A percentile compares a stretch with the other conserved stretches of the same genome.
These are phyloP conservation scores for Paecilomyces sp. DNA, from an alignment of 2,329 filamentous ascomycete genomes.

Conservation along the genomic window DNA sequence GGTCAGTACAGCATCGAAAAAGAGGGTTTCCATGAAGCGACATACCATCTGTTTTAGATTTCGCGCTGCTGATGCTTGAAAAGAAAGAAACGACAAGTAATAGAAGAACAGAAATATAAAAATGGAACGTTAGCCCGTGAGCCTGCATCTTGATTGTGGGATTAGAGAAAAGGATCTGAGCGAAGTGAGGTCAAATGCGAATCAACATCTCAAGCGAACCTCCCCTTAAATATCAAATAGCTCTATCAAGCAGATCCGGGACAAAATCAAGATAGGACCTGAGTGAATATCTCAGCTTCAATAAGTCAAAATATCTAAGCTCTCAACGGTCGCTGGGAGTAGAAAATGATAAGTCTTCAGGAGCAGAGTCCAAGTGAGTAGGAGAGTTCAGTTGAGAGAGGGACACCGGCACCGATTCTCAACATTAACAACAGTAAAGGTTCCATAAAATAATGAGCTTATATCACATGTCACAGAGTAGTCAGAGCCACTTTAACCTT, in stretches of 20 bases:
- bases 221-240: background rate
- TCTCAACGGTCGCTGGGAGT: background rate
- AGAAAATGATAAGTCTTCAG: background rate
- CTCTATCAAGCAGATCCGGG: background rate
- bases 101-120: background rate
- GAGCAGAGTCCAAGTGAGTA: background rate
- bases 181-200: background rate
- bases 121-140: background rate
- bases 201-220: background rate
- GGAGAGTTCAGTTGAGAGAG: background rate
- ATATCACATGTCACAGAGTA: background rate
- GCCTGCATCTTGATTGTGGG: background rate
- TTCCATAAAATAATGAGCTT: background rate
- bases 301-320: background rate
- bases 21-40: background rate
- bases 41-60: background rate
- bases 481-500: background rate
- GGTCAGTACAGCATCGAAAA: background rate
- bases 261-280: background rate
- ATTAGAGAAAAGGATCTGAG: background rate
- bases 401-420: background rate
- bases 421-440: background rate
- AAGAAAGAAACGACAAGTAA: background rate
- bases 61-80: background rate
- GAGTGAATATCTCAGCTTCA: background rate